These are phyloP conservation scores for Dichotomopilus funicola DNA, from an alignment of 2,329 filamentous ascomycete genomes.

Conservation along the genomic window DNA sequence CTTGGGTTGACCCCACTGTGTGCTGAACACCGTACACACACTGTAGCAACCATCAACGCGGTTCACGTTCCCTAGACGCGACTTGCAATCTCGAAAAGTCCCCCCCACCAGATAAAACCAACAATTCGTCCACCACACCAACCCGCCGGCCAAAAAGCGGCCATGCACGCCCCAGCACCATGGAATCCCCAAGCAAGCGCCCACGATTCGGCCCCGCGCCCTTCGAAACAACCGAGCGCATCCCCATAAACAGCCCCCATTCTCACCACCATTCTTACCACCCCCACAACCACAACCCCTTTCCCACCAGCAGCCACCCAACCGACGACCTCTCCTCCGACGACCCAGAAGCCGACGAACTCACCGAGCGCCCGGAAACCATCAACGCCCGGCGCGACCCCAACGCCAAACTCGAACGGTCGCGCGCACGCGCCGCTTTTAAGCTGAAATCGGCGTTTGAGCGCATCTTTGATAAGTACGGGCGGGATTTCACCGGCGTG, in stretches of 20 bases:
- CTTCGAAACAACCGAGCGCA: conserved; percentile 23
- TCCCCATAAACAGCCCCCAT: no score
- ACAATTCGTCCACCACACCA: background rate
- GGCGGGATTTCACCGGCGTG: conserved; percentile 70
- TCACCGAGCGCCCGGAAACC: conserved; percentile 42
- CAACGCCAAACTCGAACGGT: conserved; percentile 52
- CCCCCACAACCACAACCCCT: no score
- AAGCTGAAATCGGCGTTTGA: conserved; percentile 81
- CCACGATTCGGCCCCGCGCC: conserved; percentile 45
- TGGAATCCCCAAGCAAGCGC: conserved; percentile 57
- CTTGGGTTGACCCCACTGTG: background rate
- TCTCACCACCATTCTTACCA: no score
- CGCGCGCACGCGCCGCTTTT: conserved; percentile 59
- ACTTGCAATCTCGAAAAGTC: no score
- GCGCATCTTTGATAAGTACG: conserved; percentile 83
- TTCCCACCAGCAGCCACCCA: background rate
- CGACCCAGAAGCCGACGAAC: conserved; percentile 39
- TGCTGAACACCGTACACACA: background rate
- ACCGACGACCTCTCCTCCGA: conserved; percentile 26
- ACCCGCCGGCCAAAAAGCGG: background rate
- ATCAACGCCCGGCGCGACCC: conserved; percentile 44
- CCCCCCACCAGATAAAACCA: no score
- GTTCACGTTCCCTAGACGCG: no score
- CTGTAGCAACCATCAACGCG: conserved; percentile 2
- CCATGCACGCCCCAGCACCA: conserved; percentile 26